A percentile compares a stretch with the other conserved stretches of the same genome.
Evolutionary conservation across 768 basidiomycete genomes (phyloP).

Genomic region (Lepiota brunneoincarnata): DNA sequence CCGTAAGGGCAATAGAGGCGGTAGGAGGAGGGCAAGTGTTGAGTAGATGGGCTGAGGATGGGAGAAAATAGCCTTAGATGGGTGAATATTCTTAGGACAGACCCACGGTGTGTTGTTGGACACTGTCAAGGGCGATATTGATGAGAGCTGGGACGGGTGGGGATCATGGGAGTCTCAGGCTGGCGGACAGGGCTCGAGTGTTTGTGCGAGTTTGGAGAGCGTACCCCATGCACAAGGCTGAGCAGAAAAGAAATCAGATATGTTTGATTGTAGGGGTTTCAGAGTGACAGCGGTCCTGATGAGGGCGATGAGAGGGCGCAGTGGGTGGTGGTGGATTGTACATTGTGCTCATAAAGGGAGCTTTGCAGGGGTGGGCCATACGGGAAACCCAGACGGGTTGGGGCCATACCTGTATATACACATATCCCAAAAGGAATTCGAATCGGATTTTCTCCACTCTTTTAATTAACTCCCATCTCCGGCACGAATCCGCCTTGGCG

Average conservation of each 20-base stretch:
- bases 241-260: not conserved
- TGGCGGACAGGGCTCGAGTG: not conserved
- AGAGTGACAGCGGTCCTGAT: slow-evolving; percentile 10
- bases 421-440: not conserved
- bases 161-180: slow-evolving; percentile 3
- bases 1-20: slow-evolving; percentile 1
- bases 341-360: too few species aligned
- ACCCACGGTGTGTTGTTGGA: slow-evolving; percentile 6
- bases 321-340: not conserved
- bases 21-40: not conserved
- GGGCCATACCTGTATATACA: too few species aligned
- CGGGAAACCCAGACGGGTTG: too few species aligned
- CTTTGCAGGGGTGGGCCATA: too few species aligned
- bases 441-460: too few species aligned
- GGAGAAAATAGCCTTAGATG: slow-evolving; percentile 7
- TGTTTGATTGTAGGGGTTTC: not conserved
- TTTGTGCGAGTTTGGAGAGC: not conserved
- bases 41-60: not conserved
- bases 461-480: slow-evolving; percentile 5
- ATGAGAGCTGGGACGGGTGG: not conserved
- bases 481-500: slow-evolving; percentile 10
- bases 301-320: not conserved
- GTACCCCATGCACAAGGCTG: not conserved
- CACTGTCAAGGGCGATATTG: not conserved
- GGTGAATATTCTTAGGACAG: slow-evolving; percentile 1